Base-by-base conservation (phyloP, 345 rosid species). In the Acer yangbiense region DNA sequence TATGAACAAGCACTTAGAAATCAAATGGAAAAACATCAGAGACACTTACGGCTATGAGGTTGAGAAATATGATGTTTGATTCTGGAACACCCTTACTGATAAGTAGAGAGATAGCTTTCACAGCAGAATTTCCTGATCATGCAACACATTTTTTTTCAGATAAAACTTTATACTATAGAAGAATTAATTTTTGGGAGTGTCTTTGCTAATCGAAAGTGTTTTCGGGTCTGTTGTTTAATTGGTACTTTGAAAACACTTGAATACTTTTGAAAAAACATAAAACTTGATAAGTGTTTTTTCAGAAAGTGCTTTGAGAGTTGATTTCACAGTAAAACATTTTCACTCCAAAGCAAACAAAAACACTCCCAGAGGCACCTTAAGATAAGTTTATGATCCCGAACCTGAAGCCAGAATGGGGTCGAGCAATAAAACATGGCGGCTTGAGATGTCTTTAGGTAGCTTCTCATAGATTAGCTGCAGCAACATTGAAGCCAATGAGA, bases 381-480 rank as follows among this genome's bases (percentile, higher is more conserved):
- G 11, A 21, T 13, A 43, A 32, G 68, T 43, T 78, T 69, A 66
- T 48, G 73, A 55, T 18, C 27, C 76, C 77, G 52, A 78, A 95
- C 98, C 98, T 89, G 99, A 93, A 85, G 98, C 97, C 60, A 95
- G 88, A 83, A 93, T 94, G 1, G 98, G 99, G 69, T 93, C 98
- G 10, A 91, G 98, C 77, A 95, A 78, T 71, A 93, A 82, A 43
- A 95, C 96, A 29, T 93, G 97, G 48, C 91, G 84, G 78, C 96
- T 93, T 64, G 98, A 82, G 83, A 93, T 93, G 81, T 93, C 97
- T 72, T 86, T 85, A 0, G 99, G 99, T 66, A 95, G 86, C 89
- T 95, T 93, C 87, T 95, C 93, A 74, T 95, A 95, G 74, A 93
- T 93, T 75, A 93, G 83, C 98, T 95, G 91, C 88, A 81, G 25